A percentile compares a stretch with the other conserved stretches of the same genome.
Conservation (phyloP, 176 grass and related monocot species). For the Dactylis glomerata region DNA sequence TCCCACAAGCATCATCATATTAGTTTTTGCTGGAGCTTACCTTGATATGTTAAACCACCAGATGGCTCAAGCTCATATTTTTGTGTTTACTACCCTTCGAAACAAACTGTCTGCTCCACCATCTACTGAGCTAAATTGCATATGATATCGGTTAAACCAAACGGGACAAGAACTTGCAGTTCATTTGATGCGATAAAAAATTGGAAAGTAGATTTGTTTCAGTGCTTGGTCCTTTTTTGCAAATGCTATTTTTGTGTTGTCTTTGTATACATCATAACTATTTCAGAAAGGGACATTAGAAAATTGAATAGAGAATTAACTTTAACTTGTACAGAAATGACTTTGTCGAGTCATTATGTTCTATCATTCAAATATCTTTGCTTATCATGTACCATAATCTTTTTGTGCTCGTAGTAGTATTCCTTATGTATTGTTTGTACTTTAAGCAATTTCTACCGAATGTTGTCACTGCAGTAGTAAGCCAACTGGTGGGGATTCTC, state of each 20-base stretch:
- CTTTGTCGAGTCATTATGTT: neutral
- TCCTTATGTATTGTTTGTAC: neutral
- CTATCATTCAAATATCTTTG: neutral
- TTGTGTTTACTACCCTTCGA: neutral
- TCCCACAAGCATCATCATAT: neutral
- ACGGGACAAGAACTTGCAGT: neutral
- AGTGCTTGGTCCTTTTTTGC: neutral
- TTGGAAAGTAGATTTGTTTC: neutral
- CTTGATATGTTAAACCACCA: neutral
- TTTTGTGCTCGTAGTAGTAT: neutral
- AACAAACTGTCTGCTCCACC: neutral
- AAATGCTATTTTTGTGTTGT: neutral
- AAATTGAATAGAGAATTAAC: neutral
- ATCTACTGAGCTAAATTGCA: neutral
- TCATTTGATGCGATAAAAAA: neutral
- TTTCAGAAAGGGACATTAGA: neutral
- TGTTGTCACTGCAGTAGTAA: slow-evolving; percentile 76
- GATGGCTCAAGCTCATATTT: neutral
- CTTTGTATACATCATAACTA: neutral
- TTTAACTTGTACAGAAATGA: neutral
- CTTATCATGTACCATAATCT: neutral
- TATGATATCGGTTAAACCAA: neutral
- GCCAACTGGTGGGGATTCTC: slow-evolving; percentile 66
- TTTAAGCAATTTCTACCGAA: slow-evolving; percentile 23
- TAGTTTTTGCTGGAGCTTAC: neutral